Conservation (phyloP, 2,329 filamentous ascomycete genomes). For the Penicillium janthinellum region DNA sequence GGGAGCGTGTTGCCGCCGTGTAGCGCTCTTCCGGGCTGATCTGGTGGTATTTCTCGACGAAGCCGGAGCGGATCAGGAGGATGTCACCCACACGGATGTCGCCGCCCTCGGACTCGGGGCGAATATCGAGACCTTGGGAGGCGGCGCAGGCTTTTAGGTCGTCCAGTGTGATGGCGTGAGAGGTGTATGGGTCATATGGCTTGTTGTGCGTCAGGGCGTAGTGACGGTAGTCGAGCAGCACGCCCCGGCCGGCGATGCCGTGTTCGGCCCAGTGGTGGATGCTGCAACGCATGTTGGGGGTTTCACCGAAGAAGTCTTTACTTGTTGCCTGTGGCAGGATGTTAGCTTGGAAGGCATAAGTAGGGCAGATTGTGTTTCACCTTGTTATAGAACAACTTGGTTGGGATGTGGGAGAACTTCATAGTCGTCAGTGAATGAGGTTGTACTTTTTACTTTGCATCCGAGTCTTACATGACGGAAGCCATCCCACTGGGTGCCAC, state of each 20-base stretch:
- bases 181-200: constrained; percentile 54
- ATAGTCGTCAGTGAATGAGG: background rate
- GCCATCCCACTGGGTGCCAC: constrained; percentile 54
- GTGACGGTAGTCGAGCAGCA: constrained; percentile 46
- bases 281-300: constrained; percentile 43
- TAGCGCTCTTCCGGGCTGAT: constrained; percentile 41
- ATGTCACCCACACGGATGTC: constrained; percentile 65
- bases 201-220: constrained; percentile 56
- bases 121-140: constrained; percentile 64
- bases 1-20: constrained; percentile 35
- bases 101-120: constrained; percentile 55
- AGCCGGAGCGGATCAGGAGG: constrained; percentile 66
- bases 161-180: constrained; percentile 56
- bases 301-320: constrained; percentile 37
- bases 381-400: constrained; percentile 46
- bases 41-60: constrained; percentile 59
- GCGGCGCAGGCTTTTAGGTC: constrained; percentile 62
- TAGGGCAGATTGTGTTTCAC: constrained; percentile 21
- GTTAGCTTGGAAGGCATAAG: background rate
- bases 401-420: constrained; percentile 43
- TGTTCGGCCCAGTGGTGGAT: constrained; percentile 47
- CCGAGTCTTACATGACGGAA: constrained; percentile 47
- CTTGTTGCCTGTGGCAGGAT: constrained; percentile 32
- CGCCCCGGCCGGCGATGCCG: constrained; percentile 46
- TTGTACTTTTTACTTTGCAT: background rate